phyloP scores from a whole-genome alignment of 768 basidiomycete species.

The Gloeostereum incarnatum region DNA sequence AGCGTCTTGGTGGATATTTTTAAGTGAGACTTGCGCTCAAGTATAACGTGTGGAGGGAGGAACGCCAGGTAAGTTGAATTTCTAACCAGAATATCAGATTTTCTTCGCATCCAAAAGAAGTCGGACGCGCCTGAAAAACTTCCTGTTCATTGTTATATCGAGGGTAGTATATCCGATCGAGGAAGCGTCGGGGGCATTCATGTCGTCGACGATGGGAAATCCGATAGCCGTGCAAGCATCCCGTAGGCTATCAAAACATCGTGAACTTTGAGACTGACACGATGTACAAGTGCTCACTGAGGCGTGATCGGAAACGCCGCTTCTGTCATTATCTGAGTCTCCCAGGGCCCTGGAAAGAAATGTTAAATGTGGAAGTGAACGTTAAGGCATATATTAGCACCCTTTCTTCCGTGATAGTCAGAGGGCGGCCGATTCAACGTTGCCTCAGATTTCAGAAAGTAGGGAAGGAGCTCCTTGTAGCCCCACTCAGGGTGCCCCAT shows the following conservation, averaged over 20 bases:
- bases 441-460: slow-evolving; percentile 22
- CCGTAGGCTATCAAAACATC: not conserved
- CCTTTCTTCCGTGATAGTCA: not conserved
- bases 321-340: not conserved
- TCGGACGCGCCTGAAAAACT: too few relatives aligned
- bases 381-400: not conserved
- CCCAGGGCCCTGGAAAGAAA: not conserved
- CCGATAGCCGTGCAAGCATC: not conserved
- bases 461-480: slow-evolving; percentile 21
- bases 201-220: not conserved
- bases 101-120: too few relatives aligned
- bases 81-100: too few relatives aligned
- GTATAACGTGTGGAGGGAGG: not conserved
- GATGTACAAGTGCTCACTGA: not conserved
- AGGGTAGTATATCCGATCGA: not conserved
- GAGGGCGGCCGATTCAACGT: not conserved
- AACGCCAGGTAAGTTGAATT: not conserved
- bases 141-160: not conserved
- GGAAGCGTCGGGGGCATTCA: not conserved
- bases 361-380: not conserved
- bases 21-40: not conserved
- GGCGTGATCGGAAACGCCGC: too few relatives aligned
- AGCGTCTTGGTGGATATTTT: not conserved
- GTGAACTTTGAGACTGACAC: not conserved
- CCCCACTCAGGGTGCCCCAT: slow-evolving; percentile 22